These are phyloP conservation scores for Cyphellophora europaea DNA, from an alignment of 2,329 filamentous ascomycete genomes.

Conservation along the genomic window DNA sequence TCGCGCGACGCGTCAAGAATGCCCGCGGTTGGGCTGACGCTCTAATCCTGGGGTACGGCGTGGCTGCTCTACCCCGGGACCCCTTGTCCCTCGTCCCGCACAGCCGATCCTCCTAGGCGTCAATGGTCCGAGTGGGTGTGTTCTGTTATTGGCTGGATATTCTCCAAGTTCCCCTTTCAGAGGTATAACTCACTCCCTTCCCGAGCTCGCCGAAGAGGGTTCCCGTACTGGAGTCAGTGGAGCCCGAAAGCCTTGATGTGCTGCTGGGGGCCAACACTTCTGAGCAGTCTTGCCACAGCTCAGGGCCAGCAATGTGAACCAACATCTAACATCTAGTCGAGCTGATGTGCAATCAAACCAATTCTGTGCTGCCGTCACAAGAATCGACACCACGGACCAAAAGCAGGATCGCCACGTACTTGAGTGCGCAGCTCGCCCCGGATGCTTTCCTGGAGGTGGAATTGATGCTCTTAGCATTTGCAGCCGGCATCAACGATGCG, in stretches of 20 bases:
- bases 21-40: not conserved
- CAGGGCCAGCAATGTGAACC: not conserved
- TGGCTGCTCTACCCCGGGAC: constrained; percentile 1
- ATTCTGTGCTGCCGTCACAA: constrained; percentile 1
- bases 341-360: constrained; percentile 1
- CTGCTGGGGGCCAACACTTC: constrained; percentile 1
- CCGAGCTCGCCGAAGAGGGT: not conserved
- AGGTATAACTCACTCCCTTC: constrained; percentile 1
- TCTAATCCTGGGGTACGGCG: not conserved
- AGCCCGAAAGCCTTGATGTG: constrained; percentile 1
- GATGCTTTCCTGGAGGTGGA: constrained; percentile 1
- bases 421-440: constrained; percentile 1
- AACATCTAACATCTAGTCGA: not conserved
- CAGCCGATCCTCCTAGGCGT: not conserved
- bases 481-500: constrained; percentile 40
- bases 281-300: constrained; percentile 1
- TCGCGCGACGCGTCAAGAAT: constrained; percentile 1
- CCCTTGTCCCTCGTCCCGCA: constrained; percentile 1
- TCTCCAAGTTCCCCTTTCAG: constrained; percentile 1
- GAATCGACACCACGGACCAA: not conserved
- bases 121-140: not conserved
- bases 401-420: constrained; percentile 1
- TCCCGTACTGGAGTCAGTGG: constrained; percentile 1
- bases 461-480: constrained; percentile 1
- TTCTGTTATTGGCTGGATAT: constrained; percentile 1